These are phyloP conservation scores for Acer yangbiense DNA, from an alignment of 345 rosid genomes.

Conservation along the genomic window DNA sequence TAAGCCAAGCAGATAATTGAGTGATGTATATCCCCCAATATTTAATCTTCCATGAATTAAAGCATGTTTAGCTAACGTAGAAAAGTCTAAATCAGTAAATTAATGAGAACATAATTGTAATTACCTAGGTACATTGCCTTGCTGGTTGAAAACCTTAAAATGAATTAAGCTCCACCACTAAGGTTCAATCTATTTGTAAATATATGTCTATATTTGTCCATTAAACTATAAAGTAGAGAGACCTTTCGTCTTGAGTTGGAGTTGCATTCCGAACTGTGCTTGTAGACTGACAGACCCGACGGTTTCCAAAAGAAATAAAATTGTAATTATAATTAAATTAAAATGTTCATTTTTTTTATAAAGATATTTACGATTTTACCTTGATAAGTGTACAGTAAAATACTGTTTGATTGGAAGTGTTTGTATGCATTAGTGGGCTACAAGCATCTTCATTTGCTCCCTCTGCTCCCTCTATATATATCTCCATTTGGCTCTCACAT, in stretches of 20 bases:
- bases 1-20: constrained; percentile 18
- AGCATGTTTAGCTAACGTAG: constrained; percentile 6
- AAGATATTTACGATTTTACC: background rate
- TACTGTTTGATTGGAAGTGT: constrained; percentile 19
- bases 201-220: too few relatives aligned
- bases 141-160: too few relatives aligned
- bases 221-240: too few relatives aligned
- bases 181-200: too few relatives aligned
- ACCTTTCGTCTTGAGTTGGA: too few relatives aligned
- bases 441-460: constrained; percentile 19
- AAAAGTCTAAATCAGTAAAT: constrained; percentile 13
- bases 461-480: constrained; percentile 23
- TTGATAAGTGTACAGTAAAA: constrained; percentile 6
- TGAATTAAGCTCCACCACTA: too few relatives aligned
- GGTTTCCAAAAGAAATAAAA: too few relatives aligned
- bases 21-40: background rate
- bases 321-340: background rate
- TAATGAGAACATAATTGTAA: background rate
- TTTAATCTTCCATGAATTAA: background rate
- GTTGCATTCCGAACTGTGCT: too few relatives aligned
- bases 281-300: too few relatives aligned
- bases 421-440: constrained; percentile 21
- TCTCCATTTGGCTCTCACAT: too few relatives aligned
- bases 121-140: accelerated
- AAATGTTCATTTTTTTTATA: background rate